Evolutionary conservation across 192 early-diverging fungal genomes (phyloP), one percentile per base, ranked within the genome.

Genomic region (Backusella australiensis): DNA sequence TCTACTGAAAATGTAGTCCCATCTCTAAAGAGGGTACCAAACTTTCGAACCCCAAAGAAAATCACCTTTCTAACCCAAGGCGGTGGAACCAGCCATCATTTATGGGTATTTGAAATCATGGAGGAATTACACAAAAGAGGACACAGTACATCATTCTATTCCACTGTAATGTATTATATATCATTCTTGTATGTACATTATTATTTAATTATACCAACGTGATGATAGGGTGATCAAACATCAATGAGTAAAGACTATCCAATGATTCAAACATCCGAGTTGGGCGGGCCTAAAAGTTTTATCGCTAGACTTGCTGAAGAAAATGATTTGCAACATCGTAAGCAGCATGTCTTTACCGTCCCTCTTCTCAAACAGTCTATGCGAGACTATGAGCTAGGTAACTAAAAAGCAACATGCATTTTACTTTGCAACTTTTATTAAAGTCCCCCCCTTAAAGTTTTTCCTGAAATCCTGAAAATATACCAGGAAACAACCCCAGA

Each of bases 31-130:
- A 21, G 21, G 8, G 8, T 26, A 26, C 21, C 23, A 6, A 59
- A 19, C 38, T 79, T 46, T 49, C 32, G 69, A 42, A 34, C 56
- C 15, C 32, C 52, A 6, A 74, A 75, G 23, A 44, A 63, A 19
- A 42, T 79, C 7, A 7, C 35, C 1, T 75, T 79, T 36, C 52
- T 69, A 15, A 26, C 36, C 1, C 34, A 67, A 17, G 63, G 34
- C 14, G 73, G 73, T 36, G 78, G 78, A 23, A 63, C 56, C 19
- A 71, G 73, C 12, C 78, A 79, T 49, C 49, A 29, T 5, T 53
- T 56, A 21, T 79, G 78, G 78, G 78, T 79, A 0, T 53, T 79
- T 11, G 29, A 56, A 19, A 79, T 79, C 26, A 19, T 70, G 35
- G 42, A 79, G 23, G 68, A 75, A 14, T 52, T 79, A 7, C 36